Conservation (phyloP, 306 rosid genomes). For the Abrus pulchellus region DNA sequence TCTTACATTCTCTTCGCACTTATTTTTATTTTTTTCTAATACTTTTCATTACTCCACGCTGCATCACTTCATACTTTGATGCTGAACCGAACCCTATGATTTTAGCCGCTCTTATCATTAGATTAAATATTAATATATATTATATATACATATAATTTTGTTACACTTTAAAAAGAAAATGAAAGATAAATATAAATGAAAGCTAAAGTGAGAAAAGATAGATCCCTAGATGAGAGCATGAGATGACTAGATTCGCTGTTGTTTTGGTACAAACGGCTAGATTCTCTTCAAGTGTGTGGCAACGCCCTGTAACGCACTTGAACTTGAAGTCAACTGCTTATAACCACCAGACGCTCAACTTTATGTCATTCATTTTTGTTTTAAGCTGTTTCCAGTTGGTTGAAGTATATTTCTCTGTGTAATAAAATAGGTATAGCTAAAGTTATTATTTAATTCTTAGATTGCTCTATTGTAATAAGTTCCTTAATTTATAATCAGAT, state of each 20-base stretch:
- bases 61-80: too few relatives aligned
- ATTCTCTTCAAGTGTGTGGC: conserved; percentile 38
- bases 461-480: background rate
- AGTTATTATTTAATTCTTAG: background rate
- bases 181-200: background rate
- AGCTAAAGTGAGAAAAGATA: background rate
- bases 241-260: conserved; percentile 29
- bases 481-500: background rate
- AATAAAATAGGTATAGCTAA: background rate
- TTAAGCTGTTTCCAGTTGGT: conserved; percentile 2
- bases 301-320: conserved; percentile 31
- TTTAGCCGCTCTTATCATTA: too few relatives aligned
- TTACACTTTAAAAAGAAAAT: background rate
- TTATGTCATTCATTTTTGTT: background rate
- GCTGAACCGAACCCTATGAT: too few relatives aligned
- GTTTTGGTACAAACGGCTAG: conserved; percentile 37
- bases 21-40: too few relatives aligned
- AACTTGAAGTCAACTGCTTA: conserved; percentile 5
- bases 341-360: conserved; percentile 39
- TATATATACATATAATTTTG: too few relatives aligned
- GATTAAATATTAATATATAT: too few relatives aligned
- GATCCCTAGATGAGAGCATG: background rate
- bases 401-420: background rate
- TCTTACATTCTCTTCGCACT: too few relatives aligned
- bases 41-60: too few relatives aligned